These are phyloP conservation scores for Panellus pusillus DNA, from an alignment of 768 basidiomycete genomes.

Conservation along the genomic window DNA sequence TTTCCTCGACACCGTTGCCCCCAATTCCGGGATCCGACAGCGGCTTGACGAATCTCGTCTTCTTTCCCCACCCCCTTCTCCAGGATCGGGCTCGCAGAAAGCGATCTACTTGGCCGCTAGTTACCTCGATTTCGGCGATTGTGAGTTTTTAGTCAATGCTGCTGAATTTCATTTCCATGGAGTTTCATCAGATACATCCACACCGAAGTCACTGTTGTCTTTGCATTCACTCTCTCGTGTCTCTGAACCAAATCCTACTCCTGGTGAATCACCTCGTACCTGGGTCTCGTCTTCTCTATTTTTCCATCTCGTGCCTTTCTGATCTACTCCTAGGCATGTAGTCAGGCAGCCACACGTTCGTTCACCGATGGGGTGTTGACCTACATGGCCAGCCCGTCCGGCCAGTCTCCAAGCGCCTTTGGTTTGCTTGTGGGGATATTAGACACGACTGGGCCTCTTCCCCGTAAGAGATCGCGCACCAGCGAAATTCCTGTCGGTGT, in stretches of 20 bases:
- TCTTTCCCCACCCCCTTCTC: slow-evolving; percentile 41
- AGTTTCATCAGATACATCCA: slow-evolving; percentile 30
- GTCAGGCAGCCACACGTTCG: slow-evolving; percentile 35
- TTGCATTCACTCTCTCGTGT: slow-evolving; percentile 32
- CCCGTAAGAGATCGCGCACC: slow-evolving; percentile 29
- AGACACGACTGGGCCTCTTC: slow-evolving; percentile 43
- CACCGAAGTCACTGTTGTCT: slow-evolving; percentile 40
- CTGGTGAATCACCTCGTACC: slow-evolving; percentile 22
- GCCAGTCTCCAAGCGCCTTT: slow-evolving; percentile 28
- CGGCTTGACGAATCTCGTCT: slow-evolving; percentile 44
- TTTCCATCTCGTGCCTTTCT: slow-evolving; percentile 3
- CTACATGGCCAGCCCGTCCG: slow-evolving; percentile 39
- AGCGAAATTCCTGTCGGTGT: slow-evolving; percentile 49
- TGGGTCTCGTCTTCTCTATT: slow-evolving; percentile 38
- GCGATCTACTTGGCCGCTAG: slow-evolving; percentile 49
- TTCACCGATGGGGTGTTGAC: slow-evolving; percentile 47
- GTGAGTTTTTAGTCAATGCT: slow-evolving; percentile 37
- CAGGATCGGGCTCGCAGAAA: slow-evolving; percentile 20
- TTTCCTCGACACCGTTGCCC: slow-evolving; percentile 45
- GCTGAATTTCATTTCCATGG: not conserved
- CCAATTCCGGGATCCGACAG: slow-evolving; percentile 40
- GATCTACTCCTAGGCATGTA: slow-evolving; percentile 28
- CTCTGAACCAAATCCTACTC: slow-evolving; percentile 11
- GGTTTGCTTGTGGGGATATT: slow-evolving; percentile 50
- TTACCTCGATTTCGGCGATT: slow-evolving; percentile 61